These are phyloP conservation scores for Phytophthora nicotianae DNA, from an alignment of 352 stramenopile genomes.

Conservation along the genomic window DNA sequence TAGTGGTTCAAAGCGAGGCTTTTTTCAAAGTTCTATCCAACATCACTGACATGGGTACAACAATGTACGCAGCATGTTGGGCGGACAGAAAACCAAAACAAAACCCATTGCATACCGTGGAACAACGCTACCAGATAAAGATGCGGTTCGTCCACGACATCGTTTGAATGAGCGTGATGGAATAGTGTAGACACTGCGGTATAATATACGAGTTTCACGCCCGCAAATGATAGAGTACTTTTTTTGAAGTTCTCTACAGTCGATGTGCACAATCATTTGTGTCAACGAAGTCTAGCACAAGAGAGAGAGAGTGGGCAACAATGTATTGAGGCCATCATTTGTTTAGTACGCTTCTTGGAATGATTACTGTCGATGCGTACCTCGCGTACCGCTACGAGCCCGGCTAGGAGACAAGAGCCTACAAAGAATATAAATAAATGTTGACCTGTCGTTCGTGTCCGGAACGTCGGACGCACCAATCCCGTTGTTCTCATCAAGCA, in stretches of 20 bases:
- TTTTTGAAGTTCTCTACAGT: background rate
- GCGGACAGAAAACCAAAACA: too few relatives aligned
- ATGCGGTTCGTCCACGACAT: too few relatives aligned
- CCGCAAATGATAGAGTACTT: conserved; percentile 2
- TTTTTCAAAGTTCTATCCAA: background rate
- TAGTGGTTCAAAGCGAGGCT: too few relatives aligned
- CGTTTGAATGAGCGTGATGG: background rate
- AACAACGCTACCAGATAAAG: too few relatives aligned
- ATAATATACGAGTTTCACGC: background rate
- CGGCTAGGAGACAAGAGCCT: too few relatives aligned
- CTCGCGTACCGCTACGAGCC: background rate
- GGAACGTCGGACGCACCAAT: too few relatives aligned
- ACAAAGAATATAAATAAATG: too few relatives aligned
- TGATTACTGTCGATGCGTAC: background rate
- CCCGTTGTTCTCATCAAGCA: too few relatives aligned
- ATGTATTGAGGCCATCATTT: background rate
- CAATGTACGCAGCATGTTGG: too few relatives aligned
- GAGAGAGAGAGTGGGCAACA: background rate
- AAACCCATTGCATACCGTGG: too few relatives aligned
- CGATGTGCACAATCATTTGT: background rate
- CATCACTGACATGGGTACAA: too few relatives aligned
- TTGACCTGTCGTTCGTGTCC: too few relatives aligned
- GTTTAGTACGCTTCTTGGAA: background rate
- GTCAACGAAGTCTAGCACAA: background rate
- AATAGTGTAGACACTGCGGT: background rate